phyloP scores from a whole-genome alignment of 768 basidiomycete genomes.

The Panus rudis region DNA sequence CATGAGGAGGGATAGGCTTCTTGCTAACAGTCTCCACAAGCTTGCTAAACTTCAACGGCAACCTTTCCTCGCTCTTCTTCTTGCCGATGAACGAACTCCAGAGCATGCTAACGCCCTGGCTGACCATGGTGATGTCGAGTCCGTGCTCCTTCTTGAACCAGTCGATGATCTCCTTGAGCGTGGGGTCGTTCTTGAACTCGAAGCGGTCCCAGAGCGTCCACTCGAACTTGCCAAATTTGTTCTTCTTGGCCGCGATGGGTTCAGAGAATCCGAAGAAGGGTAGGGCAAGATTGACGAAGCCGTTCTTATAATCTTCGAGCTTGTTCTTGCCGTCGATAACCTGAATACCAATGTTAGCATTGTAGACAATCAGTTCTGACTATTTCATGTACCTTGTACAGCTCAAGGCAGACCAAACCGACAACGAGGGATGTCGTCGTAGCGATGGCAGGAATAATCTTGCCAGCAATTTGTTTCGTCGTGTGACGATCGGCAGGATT shows the following conservation, averaged over 20 bases:
- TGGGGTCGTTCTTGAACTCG: conserved; percentile 85
- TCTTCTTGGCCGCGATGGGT: conserved; percentile 83
- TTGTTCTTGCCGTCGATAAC: conserved; percentile 93
- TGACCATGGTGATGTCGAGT: conserved; percentile 91
- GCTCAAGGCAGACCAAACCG: conserved; percentile 92
- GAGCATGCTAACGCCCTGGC: conserved; percentile 95
- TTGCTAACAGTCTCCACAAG: conserved; percentile 92
- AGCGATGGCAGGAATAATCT: conserved; percentile 99
- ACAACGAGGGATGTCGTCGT: conserved; percentile 94
- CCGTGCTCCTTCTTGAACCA: conserved; percentile 83
- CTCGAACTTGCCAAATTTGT: conserved; percentile 80
- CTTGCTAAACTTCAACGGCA: conserved; percentile 84
- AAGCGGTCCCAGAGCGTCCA: conserved; percentile 99
- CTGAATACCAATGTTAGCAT: conserved; percentile 31
- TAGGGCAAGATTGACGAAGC: conserved; percentile 93
- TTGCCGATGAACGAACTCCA: conserved; percentile 92
- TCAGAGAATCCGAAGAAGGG: conserved; percentile 99
- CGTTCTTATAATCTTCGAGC: conserved; percentile 95
- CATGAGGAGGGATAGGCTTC: conserved; percentile 82
- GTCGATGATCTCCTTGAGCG: conserved; percentile 73
- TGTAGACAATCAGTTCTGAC: neutral
- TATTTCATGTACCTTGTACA: conserved; percentile 75
- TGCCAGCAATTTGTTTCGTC: conserved; percentile 97
- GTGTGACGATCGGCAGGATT: conserved; percentile 79
- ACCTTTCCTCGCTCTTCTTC: conserved; percentile 90